Evolutionary conservation across 495 filamentous ascomycete genomes (phyloP).

Genomic region (Cercophora samala): DNA sequence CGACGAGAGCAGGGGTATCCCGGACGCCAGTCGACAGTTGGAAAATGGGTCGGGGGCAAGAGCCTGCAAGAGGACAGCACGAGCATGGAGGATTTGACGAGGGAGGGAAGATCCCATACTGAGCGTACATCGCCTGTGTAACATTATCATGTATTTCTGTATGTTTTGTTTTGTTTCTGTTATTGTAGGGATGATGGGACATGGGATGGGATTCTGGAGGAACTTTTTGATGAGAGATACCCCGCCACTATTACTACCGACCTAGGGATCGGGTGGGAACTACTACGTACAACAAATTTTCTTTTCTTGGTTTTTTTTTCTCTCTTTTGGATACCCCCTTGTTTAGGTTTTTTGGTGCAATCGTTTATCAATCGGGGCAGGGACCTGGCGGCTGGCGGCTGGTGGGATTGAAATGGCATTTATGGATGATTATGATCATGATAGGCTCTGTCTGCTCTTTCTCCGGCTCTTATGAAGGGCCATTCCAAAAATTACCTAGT

Average conservation of each 20-base stretch:
- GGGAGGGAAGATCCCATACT: constrained; percentile 13
- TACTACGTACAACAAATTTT: background rate
- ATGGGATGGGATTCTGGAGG: background rate
- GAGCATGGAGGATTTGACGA: constrained; percentile 25
- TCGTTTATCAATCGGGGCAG: too few species aligned
- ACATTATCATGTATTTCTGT: background rate
- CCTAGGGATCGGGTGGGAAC: background rate
- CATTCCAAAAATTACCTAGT: too few species aligned
- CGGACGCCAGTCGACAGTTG: background rate
- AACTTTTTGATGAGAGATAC: background rate
- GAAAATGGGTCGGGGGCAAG: constrained; percentile 12
- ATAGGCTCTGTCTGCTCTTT: too few species aligned
- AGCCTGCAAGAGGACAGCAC: constrained; percentile 17
- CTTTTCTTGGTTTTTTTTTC: background rate
- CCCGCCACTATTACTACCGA: background rate
- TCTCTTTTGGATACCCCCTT: background rate
- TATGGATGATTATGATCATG: background rate
- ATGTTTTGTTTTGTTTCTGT: background rate
- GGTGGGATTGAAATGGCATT: background rate
- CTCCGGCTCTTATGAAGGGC: too few species aligned
- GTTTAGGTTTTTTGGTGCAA: background rate
- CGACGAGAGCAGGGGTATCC: background rate
- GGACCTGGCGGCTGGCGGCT: too few species aligned
- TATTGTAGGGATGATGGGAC: background rate
- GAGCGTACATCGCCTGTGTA: constrained; percentile 10